A percentile compares a stretch with the other conserved stretches of the same genome.
Conservation (phyloP, 2,329 filamentous ascomycete species). For the Aspergillus uvarum region DNA sequence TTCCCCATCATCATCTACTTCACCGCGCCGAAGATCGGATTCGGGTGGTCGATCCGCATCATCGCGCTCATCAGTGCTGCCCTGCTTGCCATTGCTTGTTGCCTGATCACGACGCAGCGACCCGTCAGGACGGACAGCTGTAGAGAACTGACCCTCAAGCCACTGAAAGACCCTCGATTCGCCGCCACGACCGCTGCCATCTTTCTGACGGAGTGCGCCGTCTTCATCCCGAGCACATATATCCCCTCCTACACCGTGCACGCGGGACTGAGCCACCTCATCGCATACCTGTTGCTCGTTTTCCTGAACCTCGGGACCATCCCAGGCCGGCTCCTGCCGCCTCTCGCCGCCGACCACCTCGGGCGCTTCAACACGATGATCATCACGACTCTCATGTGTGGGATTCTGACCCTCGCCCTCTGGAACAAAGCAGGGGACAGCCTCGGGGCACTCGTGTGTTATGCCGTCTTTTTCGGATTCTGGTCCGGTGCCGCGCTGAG, state of each 20-base stretch:
- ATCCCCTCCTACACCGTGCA: constrained; percentile 33
- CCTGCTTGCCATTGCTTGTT: constrained; percentile 4
- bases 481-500: constrained; percentile 5
- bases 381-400: neutral
- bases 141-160: constrained; percentile 21
- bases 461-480: constrained; percentile 3
- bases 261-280: constrained; percentile 22
- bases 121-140: neutral
- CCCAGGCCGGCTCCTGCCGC: constrained; percentile 31
- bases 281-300: constrained; percentile 33
- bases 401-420: neutral
- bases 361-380: constrained; percentile 17
- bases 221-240: constrained; percentile 40
- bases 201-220: constrained; percentile 37
- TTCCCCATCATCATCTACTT: constrained; percentile 37
- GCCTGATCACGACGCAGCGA: constrained; percentile 8
- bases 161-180: constrained; percentile 25
- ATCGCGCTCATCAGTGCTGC: constrained; percentile 27
- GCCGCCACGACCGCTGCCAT: constrained; percentile 29
- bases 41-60: constrained; percentile 33
- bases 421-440: constrained; percentile 1
- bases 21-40: constrained; percentile 30
- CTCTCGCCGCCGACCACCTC: neutral
- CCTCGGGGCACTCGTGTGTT: neutral
- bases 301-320: constrained; percentile 35